Evolutionary conservation across 169 alveolate species (phyloP).

Genomic region (Plasmodium adleri): DNA sequence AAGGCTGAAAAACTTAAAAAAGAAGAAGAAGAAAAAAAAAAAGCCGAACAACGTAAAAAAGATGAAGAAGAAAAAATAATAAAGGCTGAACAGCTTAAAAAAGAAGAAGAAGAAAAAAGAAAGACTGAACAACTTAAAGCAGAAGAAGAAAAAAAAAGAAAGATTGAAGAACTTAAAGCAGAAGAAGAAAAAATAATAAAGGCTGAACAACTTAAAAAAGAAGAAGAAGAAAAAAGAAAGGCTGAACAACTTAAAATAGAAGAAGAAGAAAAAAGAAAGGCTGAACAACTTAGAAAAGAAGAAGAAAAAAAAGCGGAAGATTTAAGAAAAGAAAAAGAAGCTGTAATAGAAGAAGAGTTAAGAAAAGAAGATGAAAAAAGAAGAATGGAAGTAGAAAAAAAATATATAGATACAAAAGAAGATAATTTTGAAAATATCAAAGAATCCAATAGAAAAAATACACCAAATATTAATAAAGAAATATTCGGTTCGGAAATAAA

Average conservation of each 20-base stretch:
- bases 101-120: conserved; percentile 5
- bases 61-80: conserved; percentile 14
- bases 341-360: conserved; percentile 11
- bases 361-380: conserved; percentile 17
- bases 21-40: conserved; percentile 8
- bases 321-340: conserved; percentile 26
- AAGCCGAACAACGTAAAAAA: conserved; percentile 14
- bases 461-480: background rate
- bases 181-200: conserved; percentile 7
- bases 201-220: background rate
- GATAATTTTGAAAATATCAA: background rate
- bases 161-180: conserved; percentile 4
- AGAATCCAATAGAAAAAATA: background rate
- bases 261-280: conserved; percentile 4
- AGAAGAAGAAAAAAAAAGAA: background rate
- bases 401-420: conserved; percentile 5
- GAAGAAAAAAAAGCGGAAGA: conserved; percentile 12
- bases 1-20: conserved; percentile 9
- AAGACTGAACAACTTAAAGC: background rate
- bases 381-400: conserved; percentile 17
- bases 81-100: background rate
- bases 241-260: conserved; percentile 15
- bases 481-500: background rate
- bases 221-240: conserved; percentile 1
- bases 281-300: background rate